These are phyloP conservation scores for Manihot esculenta DNA, from an alignment of 441 rosid species.

Conservation along the genomic window DNA sequence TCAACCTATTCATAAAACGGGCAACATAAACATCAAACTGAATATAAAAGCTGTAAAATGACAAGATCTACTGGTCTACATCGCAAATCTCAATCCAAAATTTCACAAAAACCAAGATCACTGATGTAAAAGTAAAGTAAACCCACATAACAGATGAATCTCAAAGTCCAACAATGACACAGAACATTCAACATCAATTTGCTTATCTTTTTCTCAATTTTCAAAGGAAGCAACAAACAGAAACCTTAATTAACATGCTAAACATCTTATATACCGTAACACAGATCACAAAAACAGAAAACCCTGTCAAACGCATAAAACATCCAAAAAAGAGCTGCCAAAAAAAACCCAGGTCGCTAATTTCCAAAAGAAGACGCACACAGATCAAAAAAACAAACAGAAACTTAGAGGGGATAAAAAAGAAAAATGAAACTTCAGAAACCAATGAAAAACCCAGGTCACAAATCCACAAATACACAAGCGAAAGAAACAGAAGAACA, in stretches of 20 bases:
- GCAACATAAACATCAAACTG: constrained; percentile 7
- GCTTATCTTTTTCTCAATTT: constrained; percentile 1
- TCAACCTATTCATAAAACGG: background rate
- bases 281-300: constrained; percentile 7
- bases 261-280: background rate
- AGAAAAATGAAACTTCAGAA: background rate
- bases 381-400: background rate
- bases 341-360: too few relatives aligned
- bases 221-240: background rate
- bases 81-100: constrained; percentile 15
- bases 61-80: constrained; percentile 17
- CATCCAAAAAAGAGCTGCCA: background rate
- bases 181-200: constrained; percentile 9
- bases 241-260: background rate
- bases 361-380: background rate
- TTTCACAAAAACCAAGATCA: background rate
- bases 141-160: background rate
- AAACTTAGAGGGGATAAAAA: background rate
- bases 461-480: background rate
- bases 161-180: background rate
- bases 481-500: background rate
- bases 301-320: background rate
- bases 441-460: background rate
- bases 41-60: background rate
- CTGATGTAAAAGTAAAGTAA: background rate